phyloP scores from a whole-genome alignment of 1,284 basidiomycete species.

The Xanthoconium separans region DNA sequence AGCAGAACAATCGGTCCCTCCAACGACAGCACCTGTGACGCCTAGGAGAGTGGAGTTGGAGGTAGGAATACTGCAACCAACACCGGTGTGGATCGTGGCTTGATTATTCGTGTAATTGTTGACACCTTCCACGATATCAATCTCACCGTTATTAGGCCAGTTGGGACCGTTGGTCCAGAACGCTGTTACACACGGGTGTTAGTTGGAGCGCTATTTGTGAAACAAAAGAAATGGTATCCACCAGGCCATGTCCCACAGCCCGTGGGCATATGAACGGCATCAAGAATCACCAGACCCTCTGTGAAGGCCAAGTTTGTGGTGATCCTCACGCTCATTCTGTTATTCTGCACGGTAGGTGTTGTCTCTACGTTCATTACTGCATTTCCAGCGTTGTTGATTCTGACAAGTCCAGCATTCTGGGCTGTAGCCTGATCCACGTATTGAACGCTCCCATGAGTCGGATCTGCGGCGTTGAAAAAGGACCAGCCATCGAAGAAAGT shows the following conservation, averaged over 20 bases:
- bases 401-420: slow-evolving; percentile 47
- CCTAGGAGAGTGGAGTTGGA: slow-evolving; percentile 47
- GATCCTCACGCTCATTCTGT: slow-evolving; percentile 76
- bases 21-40: slow-evolving; percentile 62
- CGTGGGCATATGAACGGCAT: slow-evolving; percentile 87
- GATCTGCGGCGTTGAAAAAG: slow-evolving; percentile 72
- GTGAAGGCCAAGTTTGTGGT: slow-evolving; percentile 58
- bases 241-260: slow-evolving; percentile 86
- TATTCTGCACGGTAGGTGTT: slow-evolving; percentile 62
- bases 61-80: slow-evolving; percentile 66
- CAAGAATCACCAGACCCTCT: slow-evolving; percentile 74
- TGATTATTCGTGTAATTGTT: slow-evolving; percentile 79
- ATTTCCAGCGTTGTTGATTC: slow-evolving; percentile 67
- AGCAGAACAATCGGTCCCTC: slow-evolving; percentile 69
- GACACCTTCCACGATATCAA: slow-evolving; percentile 84
- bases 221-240: slow-evolving; percentile 31
- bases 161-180: slow-evolving; percentile 62
- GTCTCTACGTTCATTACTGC: slow-evolving; percentile 85
- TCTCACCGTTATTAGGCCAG: slow-evolving; percentile 79
- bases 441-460: slow-evolving; percentile 72
- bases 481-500: slow-evolving; percentile 81
- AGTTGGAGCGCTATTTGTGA: slow-evolving; percentile 30
- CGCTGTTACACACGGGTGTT: slow-evolving; percentile 27
- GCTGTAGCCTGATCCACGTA: slow-evolving; percentile 58
- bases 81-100: slow-evolving; percentile 74